phyloP scores from a whole-genome alignment of 2,329 filamentous ascomycete species.

The Penicillium corylophilum region DNA sequence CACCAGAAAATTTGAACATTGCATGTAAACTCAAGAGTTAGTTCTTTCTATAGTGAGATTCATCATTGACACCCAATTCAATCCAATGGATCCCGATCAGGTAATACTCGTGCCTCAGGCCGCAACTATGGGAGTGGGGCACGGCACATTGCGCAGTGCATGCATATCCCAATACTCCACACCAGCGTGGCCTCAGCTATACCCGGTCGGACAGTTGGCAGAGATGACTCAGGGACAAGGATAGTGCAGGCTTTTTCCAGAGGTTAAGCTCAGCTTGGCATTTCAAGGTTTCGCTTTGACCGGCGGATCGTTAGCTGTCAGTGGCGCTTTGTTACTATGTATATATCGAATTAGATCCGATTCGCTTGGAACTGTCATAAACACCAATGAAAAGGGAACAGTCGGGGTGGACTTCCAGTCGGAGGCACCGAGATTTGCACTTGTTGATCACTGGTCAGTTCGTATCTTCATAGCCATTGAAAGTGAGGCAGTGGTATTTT shows the following conservation, averaged over 20 bases:
- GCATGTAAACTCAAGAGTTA: no score
- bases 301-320: constrained; percentile 7
- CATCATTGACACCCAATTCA: no score
- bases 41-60: no score
- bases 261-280: background rate
- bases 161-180: constrained; percentile 12
- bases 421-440: background rate
- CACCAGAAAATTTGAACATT: no score
- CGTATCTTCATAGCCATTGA: background rate
- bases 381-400: background rate
- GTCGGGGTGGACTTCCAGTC: background rate
- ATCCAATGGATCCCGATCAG: no score
- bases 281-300: background rate
- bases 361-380: background rate
- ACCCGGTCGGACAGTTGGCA: constrained; percentile 18
- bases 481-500: background rate
- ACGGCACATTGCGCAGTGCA: constrained; percentile 15
- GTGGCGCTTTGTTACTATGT: background rate
- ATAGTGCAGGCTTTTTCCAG: constrained; percentile 1
- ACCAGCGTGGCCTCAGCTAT: constrained; percentile 10
- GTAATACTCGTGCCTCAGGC: background rate
- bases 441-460: background rate
- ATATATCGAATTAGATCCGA: background rate
- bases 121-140: constrained; percentile 7
- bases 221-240: constrained; percentile 13